These are phyloP conservation scores for Vitis hybrid DNA, from an alignment of 177 flowering plant genomes.

Conservation along the genomic window DNA sequence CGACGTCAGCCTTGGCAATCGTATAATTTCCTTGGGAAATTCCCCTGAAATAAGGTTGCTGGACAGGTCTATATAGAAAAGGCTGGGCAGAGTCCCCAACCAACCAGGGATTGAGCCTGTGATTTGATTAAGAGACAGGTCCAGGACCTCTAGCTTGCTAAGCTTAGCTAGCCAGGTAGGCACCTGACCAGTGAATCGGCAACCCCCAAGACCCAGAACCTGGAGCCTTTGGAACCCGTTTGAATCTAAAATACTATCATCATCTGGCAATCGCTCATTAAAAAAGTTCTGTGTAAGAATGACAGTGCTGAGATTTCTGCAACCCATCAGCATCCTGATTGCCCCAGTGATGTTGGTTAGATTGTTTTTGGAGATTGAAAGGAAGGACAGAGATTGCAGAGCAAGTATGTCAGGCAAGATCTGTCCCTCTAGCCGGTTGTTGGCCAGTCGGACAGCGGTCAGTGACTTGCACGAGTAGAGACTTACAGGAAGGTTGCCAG, in stretches of 20 bases:
- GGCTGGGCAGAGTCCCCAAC: slow-evolving; percentile 46
- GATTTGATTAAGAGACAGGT: slow-evolving; percentile 50
- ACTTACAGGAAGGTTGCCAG: slow-evolving; percentile 51
- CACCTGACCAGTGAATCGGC: slow-evolving; percentile 43
- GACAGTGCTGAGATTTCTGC: slow-evolving; percentile 49
- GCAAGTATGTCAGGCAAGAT: slow-evolving; percentile 35
- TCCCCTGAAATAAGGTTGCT: slow-evolving; percentile 47
- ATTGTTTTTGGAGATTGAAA: slow-evolving; percentile 54
- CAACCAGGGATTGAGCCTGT: slow-evolving; percentile 53
- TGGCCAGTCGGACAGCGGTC: slow-evolving; percentile 51
- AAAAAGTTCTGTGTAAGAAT: slow-evolving; percentile 46
- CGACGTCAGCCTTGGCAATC: slow-evolving; percentile 31
- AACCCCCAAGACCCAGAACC: slow-evolving; percentile 53
- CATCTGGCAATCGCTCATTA: slow-evolving; percentile 44
- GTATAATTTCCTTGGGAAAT: slow-evolving; percentile 41
- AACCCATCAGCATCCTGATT: slow-evolving; percentile 35
- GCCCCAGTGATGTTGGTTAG: slow-evolving; percentile 53
- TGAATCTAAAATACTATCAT: slow-evolving; percentile 18
- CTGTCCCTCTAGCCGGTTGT: slow-evolving; percentile 48
- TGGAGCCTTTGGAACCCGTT: slow-evolving; percentile 48
- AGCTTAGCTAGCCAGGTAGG: slow-evolving; percentile 55
- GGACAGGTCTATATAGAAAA: slow-evolving; percentile 68
- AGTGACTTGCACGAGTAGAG: slow-evolving; percentile 55
- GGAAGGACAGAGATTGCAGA: slow-evolving; percentile 52
- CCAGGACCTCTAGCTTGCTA: slow-evolving; percentile 44